Percentiles rank a stretch among this genome's conserved stretches.
Conservation (phyloP, 1,284 basidiomycete species). For the Ceratobasidium sp. region DNA sequence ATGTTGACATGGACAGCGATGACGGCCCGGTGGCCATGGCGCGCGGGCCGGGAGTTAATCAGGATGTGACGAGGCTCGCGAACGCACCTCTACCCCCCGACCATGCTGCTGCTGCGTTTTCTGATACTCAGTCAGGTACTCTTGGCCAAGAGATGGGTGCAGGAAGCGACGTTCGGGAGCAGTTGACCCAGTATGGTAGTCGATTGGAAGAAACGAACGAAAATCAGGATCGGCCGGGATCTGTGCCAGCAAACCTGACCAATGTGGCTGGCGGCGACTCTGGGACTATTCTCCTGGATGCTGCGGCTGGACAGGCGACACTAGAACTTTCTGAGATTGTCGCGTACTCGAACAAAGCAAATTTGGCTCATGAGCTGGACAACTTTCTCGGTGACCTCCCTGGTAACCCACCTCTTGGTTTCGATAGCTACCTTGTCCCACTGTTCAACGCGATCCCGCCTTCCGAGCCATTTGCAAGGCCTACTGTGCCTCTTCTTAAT, state of each 20-base stretch:
- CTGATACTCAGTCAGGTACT: not conserved
- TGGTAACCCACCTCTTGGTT: conserved; percentile 10
- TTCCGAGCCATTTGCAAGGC: not conserved
- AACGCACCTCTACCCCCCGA: conserved; percentile 10
- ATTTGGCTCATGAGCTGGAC: conserved; percentile 19
- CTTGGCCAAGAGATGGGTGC: not conserved
- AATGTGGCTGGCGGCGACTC: not conserved
- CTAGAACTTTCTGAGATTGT: not conserved
- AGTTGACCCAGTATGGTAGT: not conserved
- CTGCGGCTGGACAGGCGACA: not conserved
- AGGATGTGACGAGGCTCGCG: not conserved
- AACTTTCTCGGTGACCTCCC: not conserved
- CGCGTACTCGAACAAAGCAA: not conserved
- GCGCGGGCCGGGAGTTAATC: conserved; percentile 1
- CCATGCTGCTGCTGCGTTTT: not conserved
- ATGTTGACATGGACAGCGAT: conserved; percentile 8
- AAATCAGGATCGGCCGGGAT: not conserved
- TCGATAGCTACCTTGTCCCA: conserved; percentile 9
- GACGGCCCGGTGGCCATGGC: conserved; percentile 3
- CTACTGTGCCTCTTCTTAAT: not conserved
- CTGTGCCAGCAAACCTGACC: not conserved
- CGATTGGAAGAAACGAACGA: not conserved
- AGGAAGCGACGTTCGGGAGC: not conserved
- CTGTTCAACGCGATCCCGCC: not conserved
- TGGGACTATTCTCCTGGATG: not conserved